Percentiles rank a stretch among this genome's conserved stretches.
These are phyloP conservation scores for Herpetospermum pedunculosum DNA, from an alignment of 306 rosid species.

Conservation along the genomic window DNA sequence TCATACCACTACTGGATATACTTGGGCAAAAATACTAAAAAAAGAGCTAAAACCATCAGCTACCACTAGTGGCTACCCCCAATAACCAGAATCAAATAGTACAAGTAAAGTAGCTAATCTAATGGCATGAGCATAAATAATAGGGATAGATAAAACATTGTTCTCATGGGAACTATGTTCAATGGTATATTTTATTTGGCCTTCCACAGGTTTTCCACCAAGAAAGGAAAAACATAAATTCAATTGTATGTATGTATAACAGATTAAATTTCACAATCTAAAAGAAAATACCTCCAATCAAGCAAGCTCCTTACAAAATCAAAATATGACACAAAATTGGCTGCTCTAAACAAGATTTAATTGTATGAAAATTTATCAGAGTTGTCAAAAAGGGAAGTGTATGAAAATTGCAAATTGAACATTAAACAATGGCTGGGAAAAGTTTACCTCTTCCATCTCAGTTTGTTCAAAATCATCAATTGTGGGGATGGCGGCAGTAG, in stretches of 20 bases:
- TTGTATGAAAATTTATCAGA: not conserved
- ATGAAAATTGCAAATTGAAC: not conserved
- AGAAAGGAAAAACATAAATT: not conserved
- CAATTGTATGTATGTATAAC: not conserved
- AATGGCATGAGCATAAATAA: not conserved
- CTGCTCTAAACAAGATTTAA: not conserved
- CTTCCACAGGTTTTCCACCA: not conserved
- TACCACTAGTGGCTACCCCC: not conserved
- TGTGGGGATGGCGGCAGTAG: constrained; percentile 33
- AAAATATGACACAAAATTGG: not conserved
- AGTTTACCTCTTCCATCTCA: constrained; percentile 54
- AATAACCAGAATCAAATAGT: not conserved
- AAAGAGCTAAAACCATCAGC: not conserved
- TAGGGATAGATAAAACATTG: not conserved
- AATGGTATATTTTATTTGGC: not conserved
- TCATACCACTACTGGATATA: not conserved
- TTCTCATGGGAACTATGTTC: not conserved
- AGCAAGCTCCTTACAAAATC: not conserved
- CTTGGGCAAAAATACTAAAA: not conserved
- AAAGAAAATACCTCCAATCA: constrained; percentile 1
- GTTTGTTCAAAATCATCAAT: constrained; percentile 75
- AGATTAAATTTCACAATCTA: not conserved
- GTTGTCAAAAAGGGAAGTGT: too few species aligned
- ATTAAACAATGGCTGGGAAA: not conserved
- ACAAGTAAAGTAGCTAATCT: not conserved